These are phyloP conservation scores for Filobasidium uniguttulatum DNA, from an alignment of 1,284 basidiomycete species.

Conservation along the genomic window DNA sequence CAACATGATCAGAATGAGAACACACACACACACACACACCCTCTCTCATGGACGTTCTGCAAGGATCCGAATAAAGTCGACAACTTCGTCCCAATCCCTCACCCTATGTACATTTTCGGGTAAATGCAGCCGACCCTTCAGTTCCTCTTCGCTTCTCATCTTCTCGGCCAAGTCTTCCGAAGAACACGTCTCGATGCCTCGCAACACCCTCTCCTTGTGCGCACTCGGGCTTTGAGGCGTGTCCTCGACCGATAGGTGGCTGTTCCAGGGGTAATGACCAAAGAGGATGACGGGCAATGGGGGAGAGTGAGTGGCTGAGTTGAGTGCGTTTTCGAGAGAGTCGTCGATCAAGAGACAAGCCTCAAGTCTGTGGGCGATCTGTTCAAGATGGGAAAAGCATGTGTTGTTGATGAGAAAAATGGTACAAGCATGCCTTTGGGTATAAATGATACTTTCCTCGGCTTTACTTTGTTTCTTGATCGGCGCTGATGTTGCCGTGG, in stretches of 20 bases:
- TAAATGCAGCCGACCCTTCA: slow-evolving; percentile 17
- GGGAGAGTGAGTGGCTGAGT: slow-evolving; percentile 39
- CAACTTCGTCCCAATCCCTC: slow-evolving; percentile 29
- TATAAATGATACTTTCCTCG: slow-evolving; percentile 47
- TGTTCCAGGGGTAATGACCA: slow-evolving; percentile 64
- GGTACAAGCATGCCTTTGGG: background rate
- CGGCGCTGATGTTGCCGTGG: too few species aligned
- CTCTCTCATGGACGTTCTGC: too few species aligned
- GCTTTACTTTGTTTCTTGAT: slow-evolving; percentile 50
- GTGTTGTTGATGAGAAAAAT: background rate
- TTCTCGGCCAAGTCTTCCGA: slow-evolving; percentile 20
- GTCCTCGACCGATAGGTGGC: slow-evolving; percentile 35
- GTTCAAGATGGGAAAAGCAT: background rate
- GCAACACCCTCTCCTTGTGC: slow-evolving; percentile 43
- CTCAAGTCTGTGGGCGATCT: slow-evolving; percentile 53
- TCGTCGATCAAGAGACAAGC: slow-evolving; percentile 59
- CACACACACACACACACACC: too few species aligned
- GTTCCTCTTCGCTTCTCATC: slow-evolving; percentile 28
- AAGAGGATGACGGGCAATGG: slow-evolving; percentile 53
- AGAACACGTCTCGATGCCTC: slow-evolving; percentile 34
- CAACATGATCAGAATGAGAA: too few species aligned
- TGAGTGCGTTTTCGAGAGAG: slow-evolving; percentile 58
- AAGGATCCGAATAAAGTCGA: too few species aligned
- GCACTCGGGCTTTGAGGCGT: slow-evolving; percentile 42
- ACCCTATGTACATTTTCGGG: slow-evolving; percentile 30